Percentiles rank a stretch among this genome's conserved stretches.
Evolutionary conservation across 2,329 filamentous ascomycete genomes (phyloP).

Genomic region (Epichloe sylvatica): DNA sequence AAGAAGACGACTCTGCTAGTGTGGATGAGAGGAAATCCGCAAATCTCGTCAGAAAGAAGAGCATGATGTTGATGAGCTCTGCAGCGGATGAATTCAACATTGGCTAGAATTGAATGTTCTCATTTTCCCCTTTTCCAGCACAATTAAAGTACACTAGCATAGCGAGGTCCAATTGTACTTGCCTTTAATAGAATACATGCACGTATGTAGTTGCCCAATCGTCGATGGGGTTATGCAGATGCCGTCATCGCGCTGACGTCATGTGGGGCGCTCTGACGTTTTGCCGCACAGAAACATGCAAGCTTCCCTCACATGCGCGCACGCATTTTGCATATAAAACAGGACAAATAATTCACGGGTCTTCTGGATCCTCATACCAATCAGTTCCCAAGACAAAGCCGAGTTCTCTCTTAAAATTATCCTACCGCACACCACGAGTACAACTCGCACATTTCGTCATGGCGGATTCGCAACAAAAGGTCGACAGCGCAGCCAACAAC

Average conservation of each 20-base stretch:
- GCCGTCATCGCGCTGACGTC: conserved; percentile 4
- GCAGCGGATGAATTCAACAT: conserved; percentile 55
- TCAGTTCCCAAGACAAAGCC: neutral
- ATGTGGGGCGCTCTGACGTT: conserved; percentile 2
- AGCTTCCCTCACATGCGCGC: neutral
- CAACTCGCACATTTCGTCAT: conserved; percentile 7
- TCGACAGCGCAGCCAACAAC: conserved; percentile 3
- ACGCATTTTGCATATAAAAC: neutral
- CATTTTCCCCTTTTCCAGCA: neutral
- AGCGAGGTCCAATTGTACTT: neutral
- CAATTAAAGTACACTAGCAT: neutral
- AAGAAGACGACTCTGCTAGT: conserved; percentile 6
- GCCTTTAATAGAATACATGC: neutral
- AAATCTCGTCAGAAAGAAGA: conserved; percentile 43
- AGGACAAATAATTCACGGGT: neutral
- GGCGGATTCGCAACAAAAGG: conserved; percentile 2
- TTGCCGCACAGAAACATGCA: neutral
- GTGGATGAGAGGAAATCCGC: conserved; percentile 20
- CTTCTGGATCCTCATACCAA: too few relatives aligned
- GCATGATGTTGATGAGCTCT: conserved; percentile 51
- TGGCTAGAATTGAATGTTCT: conserved; percentile 26
- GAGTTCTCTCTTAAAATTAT: neutral
- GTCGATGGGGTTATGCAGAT: neutral
- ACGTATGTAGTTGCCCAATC: neutral
- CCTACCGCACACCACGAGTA: neutral